phyloP scores from a whole-genome alignment of 768 basidiomycete genomes.

The Mycena galopus region DNA sequence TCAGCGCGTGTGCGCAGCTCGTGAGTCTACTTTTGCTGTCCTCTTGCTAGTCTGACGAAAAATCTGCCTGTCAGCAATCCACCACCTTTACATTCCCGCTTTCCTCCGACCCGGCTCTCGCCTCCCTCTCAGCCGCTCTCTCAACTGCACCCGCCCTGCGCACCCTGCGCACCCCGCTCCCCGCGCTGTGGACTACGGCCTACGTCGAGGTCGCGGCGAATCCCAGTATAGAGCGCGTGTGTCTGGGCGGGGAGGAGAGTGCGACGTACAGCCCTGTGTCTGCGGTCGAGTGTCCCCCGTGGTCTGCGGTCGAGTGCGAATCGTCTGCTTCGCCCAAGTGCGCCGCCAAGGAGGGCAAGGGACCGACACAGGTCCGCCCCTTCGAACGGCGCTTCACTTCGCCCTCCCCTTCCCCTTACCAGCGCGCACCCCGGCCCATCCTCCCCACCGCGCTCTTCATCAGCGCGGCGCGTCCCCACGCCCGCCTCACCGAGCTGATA shows the following conservation, averaged over 20 bases:
- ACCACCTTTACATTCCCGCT: slow-evolving; percentile 69
- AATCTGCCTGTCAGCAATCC: slow-evolving; percentile 54
- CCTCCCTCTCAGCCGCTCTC: slow-evolving; percentile 49
- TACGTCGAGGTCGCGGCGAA: not conserved
- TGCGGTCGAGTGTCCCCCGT: not conserved
- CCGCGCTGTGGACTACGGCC: slow-evolving; percentile 63
- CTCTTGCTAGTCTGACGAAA: not conserved
- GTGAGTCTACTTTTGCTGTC: slow-evolving; percentile 52
- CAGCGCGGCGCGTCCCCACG: slow-evolving; percentile 65
- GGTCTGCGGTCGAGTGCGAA: too few relatives aligned
- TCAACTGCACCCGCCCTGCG: slow-evolving; percentile 59
- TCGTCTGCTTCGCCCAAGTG: too few relatives aligned
- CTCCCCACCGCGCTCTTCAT: slow-evolving; percentile 68
- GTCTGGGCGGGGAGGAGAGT: not conserved
- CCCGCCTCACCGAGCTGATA: slow-evolving; percentile 67
- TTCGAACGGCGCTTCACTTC: not conserved
- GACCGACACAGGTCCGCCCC: too few relatives aligned
- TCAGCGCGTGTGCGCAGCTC: slow-evolving; percentile 58
- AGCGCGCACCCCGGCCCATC: slow-evolving; percentile 44
- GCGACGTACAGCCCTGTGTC: not conserved
- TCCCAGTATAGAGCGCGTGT: not conserved
- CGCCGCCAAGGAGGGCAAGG: too few relatives aligned
- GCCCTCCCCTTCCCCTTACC: slow-evolving; percentile 28
- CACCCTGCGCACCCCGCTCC: slow-evolving; percentile 65
- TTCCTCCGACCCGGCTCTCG: slow-evolving; percentile 58